Conservation (phyloP, 192 early-diverging fungal genomes). For the Linnemannia elongata region DNA sequence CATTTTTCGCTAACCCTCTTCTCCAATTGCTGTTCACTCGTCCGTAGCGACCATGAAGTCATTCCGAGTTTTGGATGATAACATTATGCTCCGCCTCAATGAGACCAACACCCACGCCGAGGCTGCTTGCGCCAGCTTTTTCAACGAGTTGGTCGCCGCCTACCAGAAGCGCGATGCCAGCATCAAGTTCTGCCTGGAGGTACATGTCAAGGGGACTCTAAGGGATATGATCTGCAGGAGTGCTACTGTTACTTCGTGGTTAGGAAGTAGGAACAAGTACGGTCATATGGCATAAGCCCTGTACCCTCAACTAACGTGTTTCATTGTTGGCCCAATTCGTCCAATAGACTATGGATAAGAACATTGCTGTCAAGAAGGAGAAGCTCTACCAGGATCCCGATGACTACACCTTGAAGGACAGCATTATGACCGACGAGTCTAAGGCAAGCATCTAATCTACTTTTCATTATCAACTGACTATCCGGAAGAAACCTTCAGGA, state of each 20-base stretch:
- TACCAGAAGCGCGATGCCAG: constrained; percentile 76
- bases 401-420: constrained; percentile 66
- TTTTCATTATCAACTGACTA: not conserved
- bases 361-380: constrained; percentile 59
- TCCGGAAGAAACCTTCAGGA: not conserved
- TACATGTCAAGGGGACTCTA: constrained; percentile 22
- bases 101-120: constrained; percentile 76
- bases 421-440: constrained; percentile 68
- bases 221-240: not conserved
- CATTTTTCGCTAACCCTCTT: not conserved
- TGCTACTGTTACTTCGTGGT: not conserved
- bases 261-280: not conserved
- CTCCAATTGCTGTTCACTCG: not conserved
- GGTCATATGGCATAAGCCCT: not conserved
- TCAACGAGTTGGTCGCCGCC: constrained; percentile 73
- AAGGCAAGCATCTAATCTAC: constrained; percentile 54
- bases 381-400: constrained; percentile 68
- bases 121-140: constrained; percentile 72
- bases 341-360: constrained; percentile 53
- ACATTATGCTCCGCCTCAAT: constrained; percentile 84
- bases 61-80: constrained; percentile 84
- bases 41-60: constrained; percentile 73
- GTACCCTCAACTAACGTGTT: not conserved
- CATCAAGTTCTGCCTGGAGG: constrained; percentile 77
- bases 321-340: not conserved